phyloP scores from a whole-genome alignment of 441 rosid genomes.

The Sinapis alba region DNA sequence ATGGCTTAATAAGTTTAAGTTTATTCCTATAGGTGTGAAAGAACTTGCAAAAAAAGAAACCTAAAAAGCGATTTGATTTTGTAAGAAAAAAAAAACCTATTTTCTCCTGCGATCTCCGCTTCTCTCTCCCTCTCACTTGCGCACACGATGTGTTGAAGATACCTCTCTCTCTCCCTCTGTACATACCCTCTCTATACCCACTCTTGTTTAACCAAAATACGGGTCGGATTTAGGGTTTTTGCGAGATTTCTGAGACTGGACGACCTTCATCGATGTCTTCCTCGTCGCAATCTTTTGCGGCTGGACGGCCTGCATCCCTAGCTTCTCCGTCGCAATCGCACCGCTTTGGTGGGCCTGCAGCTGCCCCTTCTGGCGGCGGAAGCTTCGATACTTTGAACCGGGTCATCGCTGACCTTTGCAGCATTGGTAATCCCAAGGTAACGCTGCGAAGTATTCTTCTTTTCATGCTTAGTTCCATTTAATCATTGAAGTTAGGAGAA shows the following conservation, averaged over 20 bases:
- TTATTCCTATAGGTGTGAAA: too few species aligned
- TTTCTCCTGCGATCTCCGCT: neutral
- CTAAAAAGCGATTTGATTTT: neutral
- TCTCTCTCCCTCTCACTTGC: neutral
- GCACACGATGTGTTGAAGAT: neutral
- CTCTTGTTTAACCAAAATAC: neutral
- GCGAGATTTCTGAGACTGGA: conserved; percentile 19
- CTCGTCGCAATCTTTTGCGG: conserved; percentile 63
- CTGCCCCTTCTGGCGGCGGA: conserved; percentile 60
- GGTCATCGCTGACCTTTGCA: conserved; percentile 83
- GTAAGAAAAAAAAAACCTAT: too few species aligned
- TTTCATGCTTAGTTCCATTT: conserved; percentile 11
- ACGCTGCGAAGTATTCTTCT: neutral
- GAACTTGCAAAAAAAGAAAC: too few species aligned
- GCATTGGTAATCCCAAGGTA: conserved; percentile 85
- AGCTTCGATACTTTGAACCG: conserved; percentile 82
- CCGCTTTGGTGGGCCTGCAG: conserved; percentile 63
- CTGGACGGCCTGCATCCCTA: conserved; percentile 49
- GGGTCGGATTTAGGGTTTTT: conserved; percentile 41
- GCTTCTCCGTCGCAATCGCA: conserved; percentile 72
- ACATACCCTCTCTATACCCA: conserved; percentile 31
- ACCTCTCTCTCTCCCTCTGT: conserved; percentile 34
- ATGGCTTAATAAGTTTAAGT: too few species aligned
- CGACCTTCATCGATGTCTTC: conserved; percentile 53
- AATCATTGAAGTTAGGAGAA: conserved; percentile 3